Percentiles rank a stretch among this genome's conserved stretches.
Conservation (phyloP, 2,329 filamentous ascomycete genomes). For the Escovopsis sp. region DNA sequence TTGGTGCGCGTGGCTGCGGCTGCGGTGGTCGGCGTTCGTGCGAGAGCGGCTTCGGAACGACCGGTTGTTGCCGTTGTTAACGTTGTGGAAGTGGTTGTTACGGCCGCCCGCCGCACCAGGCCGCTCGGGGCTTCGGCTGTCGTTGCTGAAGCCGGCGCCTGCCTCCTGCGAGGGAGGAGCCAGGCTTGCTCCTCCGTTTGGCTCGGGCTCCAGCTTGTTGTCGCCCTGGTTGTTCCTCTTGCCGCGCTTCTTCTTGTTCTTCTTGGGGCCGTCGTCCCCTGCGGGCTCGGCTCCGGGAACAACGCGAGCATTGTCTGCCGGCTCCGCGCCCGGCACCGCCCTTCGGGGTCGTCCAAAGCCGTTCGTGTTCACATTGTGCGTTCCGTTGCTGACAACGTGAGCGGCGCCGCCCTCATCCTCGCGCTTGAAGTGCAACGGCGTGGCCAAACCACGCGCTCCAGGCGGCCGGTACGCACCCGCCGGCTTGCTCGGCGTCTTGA, state of each 20-base stretch:
- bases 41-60: constrained; percentile 44
- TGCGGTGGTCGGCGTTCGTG: constrained; percentile 35
- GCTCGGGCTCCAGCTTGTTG: constrained; percentile 34
- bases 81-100: constrained; percentile 10
- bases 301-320: constrained; percentile 47
- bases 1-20: constrained; percentile 37
- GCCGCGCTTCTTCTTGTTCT: constrained; percentile 96
- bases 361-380: constrained; percentile 54
- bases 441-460: constrained; percentile 75
- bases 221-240: constrained; percentile 81
- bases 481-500: constrained; percentile 91
- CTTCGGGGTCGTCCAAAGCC: constrained; percentile 68
- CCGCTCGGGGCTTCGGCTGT: constrained; percentile 52
- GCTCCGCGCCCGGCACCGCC: constrained; percentile 76
- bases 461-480: constrained; percentile 94
- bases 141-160: constrained; percentile 27
- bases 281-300: constrained; percentile 48
- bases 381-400: constrained; percentile 66
- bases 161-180: constrained; percentile 30
- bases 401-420: constrained; percentile 93
- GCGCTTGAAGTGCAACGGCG: constrained; percentile 89
- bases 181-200: constrained; percentile 31
- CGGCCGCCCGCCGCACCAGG: constrained; percentile 28
- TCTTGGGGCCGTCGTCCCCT: constrained; percentile 65
- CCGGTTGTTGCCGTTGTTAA: constrained; percentile 13